Percentiles rank a stretch among this genome's conserved stretches.
Conservation (phyloP, 805 yeast genomes). For the Yamadazyma tumulicola region DNA sequence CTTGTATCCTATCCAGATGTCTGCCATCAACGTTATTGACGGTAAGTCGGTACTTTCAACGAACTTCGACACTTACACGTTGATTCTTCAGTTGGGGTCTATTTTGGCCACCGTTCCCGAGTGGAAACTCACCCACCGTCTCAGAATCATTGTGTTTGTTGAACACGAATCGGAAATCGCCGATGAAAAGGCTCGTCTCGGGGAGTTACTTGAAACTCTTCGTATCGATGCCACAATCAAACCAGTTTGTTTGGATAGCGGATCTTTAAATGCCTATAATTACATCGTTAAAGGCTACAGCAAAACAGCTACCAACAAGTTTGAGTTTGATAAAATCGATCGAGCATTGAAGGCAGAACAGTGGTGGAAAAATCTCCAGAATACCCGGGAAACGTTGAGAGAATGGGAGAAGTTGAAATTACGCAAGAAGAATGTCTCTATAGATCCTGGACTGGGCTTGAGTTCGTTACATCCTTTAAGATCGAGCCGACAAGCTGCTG, state of each 20-base stretch:
- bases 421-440: conserved; percentile 7
- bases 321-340: conserved; percentile 44
- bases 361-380: conserved; percentile 80
- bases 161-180: conserved; percentile 67
- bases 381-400: conserved; percentile 47
- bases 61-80: conserved; percentile 92
- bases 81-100: conserved; percentile 91
- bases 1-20: conserved; percentile 95
- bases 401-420: conserved; percentile 28
- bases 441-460: too few relatives aligned
- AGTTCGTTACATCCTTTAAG: conserved; percentile 9
- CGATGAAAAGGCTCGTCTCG: conserved; percentile 65
- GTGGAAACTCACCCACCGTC: conserved; percentile 74
- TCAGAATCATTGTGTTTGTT: conserved; percentile 87
- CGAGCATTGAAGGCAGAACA: conserved; percentile 53
- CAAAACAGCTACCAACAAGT: conserved; percentile 24
- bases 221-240: conserved; percentile 82
- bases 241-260: conserved; percentile 64
- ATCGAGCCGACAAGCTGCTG: conserved; percentile 4
- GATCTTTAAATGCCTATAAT: conserved; percentile 59
- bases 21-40: conserved; percentile 67
- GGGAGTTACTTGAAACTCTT: conserved; percentile 63
- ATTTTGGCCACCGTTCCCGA: conserved; percentile 88
- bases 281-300: conserved; percentile 70
- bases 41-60: conserved; percentile 76